Percentiles rank a stretch among this genome's conserved stretches.
Conservation (phyloP, 495 filamentous ascomycete genomes). For the Aspergillus mulundensis region DNA sequence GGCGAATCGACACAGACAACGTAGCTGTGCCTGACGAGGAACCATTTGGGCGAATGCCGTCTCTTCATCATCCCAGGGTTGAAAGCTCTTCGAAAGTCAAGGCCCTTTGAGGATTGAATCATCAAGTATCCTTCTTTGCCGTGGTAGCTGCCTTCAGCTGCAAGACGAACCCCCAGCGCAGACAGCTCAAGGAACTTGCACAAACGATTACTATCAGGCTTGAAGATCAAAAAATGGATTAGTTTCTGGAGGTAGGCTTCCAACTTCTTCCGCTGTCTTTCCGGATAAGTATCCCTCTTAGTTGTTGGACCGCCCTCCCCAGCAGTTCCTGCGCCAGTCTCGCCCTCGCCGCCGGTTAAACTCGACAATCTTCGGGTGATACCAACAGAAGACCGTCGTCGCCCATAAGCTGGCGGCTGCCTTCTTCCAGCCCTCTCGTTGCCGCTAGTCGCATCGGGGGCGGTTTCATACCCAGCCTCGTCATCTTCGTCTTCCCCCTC, state of each 20-base stretch:
- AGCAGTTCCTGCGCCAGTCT: constrained; percentile 36
- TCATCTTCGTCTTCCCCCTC: constrained; percentile 84
- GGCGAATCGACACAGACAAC: constrained; percentile 97
- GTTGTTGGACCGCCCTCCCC: constrained; percentile 33
- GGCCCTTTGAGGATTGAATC: constrained; percentile 84
- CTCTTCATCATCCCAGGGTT: constrained; percentile 70
- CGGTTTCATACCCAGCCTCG: constrained; percentile 54
- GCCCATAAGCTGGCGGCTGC: constrained; percentile 28
- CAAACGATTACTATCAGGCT: constrained; percentile 89
- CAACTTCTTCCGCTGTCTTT: constrained; percentile 77
- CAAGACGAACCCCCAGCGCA: constrained; percentile 88
- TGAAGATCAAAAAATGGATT: constrained; percentile 92
- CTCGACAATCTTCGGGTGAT: constrained; percentile 55
- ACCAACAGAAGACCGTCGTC: constrained; percentile 56
- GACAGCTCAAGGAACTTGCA: constrained; percentile 97
- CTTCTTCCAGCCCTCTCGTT: constrained; percentile 50
- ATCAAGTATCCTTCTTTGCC: constrained; percentile 95
- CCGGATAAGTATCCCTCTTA: constrained; percentile 55
- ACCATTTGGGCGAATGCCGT: constrained; percentile 91
- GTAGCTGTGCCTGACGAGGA: constrained; percentile 94
- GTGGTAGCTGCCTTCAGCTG: constrained; percentile 93
- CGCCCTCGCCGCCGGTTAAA: constrained; percentile 43
- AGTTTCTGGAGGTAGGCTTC: constrained; percentile 92
- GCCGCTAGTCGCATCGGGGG: constrained; percentile 53
- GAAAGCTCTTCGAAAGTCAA: constrained; percentile 80